Conservation (phyloP, 176 grass and related monocot genomes). For the Elymus sibiricus region DNA sequence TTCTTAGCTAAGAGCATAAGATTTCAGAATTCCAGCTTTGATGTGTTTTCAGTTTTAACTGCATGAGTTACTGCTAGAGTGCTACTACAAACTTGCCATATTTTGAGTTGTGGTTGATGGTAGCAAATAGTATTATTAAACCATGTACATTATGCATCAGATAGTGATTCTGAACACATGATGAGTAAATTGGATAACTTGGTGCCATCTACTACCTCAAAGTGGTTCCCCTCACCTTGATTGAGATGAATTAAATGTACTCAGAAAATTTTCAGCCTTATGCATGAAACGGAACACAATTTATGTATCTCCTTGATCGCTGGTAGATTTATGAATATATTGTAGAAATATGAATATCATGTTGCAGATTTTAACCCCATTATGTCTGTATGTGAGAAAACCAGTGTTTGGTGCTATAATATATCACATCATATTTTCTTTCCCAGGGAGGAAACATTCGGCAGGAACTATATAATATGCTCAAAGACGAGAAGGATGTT, state of each 20-base stretch:
- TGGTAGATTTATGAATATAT: not conserved
- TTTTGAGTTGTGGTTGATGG: not conserved
- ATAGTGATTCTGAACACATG: not conserved
- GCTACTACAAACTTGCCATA: not conserved
- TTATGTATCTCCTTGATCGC: not conserved
- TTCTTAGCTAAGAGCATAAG: not conserved
- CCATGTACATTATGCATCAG: not conserved
- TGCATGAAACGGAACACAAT: not conserved
- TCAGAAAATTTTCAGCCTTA: not conserved
- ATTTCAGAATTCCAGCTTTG: not conserved
- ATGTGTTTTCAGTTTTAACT: not conserved
- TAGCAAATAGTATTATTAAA: not conserved
- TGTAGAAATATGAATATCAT: not conserved
- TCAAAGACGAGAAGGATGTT: slow-evolving; percentile 74
- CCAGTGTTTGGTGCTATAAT: not conserved
- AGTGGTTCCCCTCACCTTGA: not conserved
- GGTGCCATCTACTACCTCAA: not conserved
- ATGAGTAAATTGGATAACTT: not conserved
- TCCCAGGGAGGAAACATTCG: slow-evolving; percentile 76
- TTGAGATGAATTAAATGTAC: no score
- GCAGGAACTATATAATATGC: slow-evolving; percentile 74
- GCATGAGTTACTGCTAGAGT: not conserved
- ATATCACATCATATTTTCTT: slow-evolving; percentile 12
- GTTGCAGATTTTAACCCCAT: not conserved
- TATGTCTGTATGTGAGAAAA: not conserved